Conservation (phyloP, 1,139 yeast genomes). For the Kurtzmaniella natalensis region DNA sequence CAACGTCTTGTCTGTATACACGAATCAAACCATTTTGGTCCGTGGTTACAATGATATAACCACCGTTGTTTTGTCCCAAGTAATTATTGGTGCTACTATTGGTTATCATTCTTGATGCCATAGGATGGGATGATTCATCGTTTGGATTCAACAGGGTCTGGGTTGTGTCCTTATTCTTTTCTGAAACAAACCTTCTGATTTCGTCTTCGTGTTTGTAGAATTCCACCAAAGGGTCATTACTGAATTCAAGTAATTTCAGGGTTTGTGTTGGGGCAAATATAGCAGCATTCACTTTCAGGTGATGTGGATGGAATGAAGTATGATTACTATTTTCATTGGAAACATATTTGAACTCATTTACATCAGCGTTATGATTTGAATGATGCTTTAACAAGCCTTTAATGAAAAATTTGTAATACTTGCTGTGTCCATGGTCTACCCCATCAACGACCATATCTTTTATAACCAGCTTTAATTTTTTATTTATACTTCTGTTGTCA, state of each 20-base stretch:
- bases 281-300: slow-evolving; percentile 69
- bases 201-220: slow-evolving; percentile 30
- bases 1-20: slow-evolving; percentile 77
- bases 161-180: slow-evolving; percentile 3
- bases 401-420: slow-evolving; percentile 26
- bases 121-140: slow-evolving; percentile 6
- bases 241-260: slow-evolving; percentile 56
- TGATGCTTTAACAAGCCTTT: slow-evolving; percentile 28
- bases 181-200: slow-evolving; percentile 1
- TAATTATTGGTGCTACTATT: slow-evolving; percentile 7
- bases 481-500: slow-evolving; percentile 37
- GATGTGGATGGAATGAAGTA: slow-evolving; percentile 75
- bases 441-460: slow-evolving; percentile 35
- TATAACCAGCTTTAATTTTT: slow-evolving; percentile 29
- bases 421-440: slow-evolving; percentile 28
- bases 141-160: slow-evolving; percentile 3
- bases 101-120: neutral
- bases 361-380: slow-evolving; percentile 17
- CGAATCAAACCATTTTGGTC: slow-evolving; percentile 72
- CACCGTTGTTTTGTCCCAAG: slow-evolving; percentile 20
- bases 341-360: slow-evolving; percentile 22
- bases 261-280: slow-evolving; percentile 77
- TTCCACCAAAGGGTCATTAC: slow-evolving; percentile 78
- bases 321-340: slow-evolving; percentile 50
- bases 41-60: slow-evolving; percentile 63